A percentile compares a stretch with the other conserved stretches of the same genome.
Conservation (phyloP, 768 basidiomycete species). For the Hericium erinaceus region DNA sequence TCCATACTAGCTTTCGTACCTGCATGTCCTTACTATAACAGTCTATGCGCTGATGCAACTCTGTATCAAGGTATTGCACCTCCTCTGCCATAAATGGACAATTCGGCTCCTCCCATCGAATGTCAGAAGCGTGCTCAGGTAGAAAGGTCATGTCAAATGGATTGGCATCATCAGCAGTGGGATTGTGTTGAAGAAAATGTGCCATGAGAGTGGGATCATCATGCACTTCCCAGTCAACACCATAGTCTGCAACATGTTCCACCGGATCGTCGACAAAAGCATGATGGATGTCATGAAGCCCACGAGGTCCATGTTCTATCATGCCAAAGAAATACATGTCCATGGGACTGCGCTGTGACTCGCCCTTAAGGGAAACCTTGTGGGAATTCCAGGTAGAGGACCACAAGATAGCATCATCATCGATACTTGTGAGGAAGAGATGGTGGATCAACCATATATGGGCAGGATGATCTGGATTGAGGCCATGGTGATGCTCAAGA, state of each 20-base stretch:
- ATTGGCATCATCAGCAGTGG: not conserved
- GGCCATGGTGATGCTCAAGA: conserved; percentile 26
- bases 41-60: not conserved
- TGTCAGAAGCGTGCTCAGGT: conserved; percentile 6
- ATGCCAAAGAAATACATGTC: conserved; percentile 27
- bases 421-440: conserved; percentile 26
- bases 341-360: conserved; percentile 14
- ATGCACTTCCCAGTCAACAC: conserved; percentile 16
- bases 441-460: conserved; percentile 34
- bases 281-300: not conserved
- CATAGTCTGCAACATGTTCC: conserved; percentile 7
- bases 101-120: conserved; percentile 9
- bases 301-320: conserved; percentile 21
- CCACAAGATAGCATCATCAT: conserved; percentile 25
- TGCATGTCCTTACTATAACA: not conserved
- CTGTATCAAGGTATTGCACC: conserved; percentile 1
- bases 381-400: conserved; percentile 29
- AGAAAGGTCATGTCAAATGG: not conserved
- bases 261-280: not conserved
- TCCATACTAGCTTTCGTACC: not conserved
- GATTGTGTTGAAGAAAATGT: conserved; percentile 9
- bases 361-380: conserved; percentile 14
- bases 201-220: conserved; percentile 8
- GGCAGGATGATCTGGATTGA: conserved; percentile 17
- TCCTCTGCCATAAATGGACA: conserved; percentile 10